Evolutionary conservation across 202 grass and related monocot species (phyloP), one percentile per base, ranked within the genome.

Genomic region (Bolboschoenoplectus hybrid): DNA sequence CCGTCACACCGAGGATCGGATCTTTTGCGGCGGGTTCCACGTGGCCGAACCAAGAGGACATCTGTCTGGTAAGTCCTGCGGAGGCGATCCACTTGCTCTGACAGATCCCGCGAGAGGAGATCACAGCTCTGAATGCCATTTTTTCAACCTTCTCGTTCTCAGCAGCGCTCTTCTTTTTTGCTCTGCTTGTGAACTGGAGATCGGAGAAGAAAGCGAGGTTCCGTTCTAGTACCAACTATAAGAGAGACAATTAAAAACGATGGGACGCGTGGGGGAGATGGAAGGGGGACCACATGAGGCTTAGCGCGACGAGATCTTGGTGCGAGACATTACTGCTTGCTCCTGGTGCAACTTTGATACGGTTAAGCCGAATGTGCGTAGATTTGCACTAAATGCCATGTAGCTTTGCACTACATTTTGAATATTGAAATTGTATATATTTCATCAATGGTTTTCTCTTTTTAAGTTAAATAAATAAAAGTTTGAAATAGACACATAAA

Each of bases 1-100:
- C 96, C 64, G 91, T 98, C 88, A 98, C 93, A 32, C 93, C 96
- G 82, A 96, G 93, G 89, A 98, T 98, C 16, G 96, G 93, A 89
- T 96, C 96, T 88, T 95, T 98, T 74, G 96, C 67, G 19, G 96
- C 93, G 53, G 93, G 96, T 80, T 98, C 93, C 51, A 98, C 89
- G 86, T 95, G 89, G 10, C 89, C 84, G 76, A 90, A 92, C 69
- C 91, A 90, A 55, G 97, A 95, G n/a, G 93, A 86, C 90, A 95
- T 89, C 44, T 87, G 85, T 91, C 93, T 82, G 17, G 88, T 82
- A 71, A 84, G 49, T 20, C 60, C 69, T 11, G 62, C 17, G 36
- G 35, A 60, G 13, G 82, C 26, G 7, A 67, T 2, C 81, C 81
- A 55, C 7, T 66, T 83, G 81, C 47, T 83, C 63, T 82, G 80